Evolutionary conservation across 2,329 filamentous ascomycete genomes (phyloP), one percentile per base, ranked within the genome.

Genomic region (Helicocarpus griseus): DNA sequence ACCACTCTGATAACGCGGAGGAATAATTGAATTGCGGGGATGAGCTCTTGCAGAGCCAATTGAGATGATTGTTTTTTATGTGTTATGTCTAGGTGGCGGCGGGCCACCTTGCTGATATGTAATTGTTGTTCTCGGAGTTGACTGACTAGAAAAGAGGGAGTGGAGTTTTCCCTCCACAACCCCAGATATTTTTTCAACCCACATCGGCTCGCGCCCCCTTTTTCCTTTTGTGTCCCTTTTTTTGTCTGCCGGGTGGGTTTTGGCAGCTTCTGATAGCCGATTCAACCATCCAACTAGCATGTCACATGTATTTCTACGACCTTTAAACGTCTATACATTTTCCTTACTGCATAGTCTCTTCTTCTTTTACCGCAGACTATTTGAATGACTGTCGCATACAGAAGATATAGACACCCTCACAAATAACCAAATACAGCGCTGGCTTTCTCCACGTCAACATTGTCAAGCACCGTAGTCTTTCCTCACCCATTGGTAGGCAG

Each of bases 1-100:
- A 76, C 53, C 67, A 73, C 58, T 67, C 69, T 36, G 73, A 75
- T 40, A 63, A 59, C 4, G 68, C 66, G 43, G 65, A 66, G 28
- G 63, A 51, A 14, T 49, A 52, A 35, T n/a, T 38, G 17, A 26
- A 17, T 47, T n/a, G 36, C 31, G 21, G 5, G 46, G 17, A n/a
- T 26, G 31, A 14, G 9, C 3, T 35, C 9, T 35, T 35, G 9
- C n/a, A 14, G 31, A 35, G 31, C n/a, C n/a, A n/a, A n/a, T n/a
- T n/a, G n/a, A n/a, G n/a, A n/a, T n/a, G n/a, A n/a, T n/a, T n/a
- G n/a, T n/a, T n/a, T n/a, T n/a, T n/a, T n/a, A n/a, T n/a, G n/a
- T n/a, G n/a, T n/a, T n/a, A n/a, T n/a, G n/a, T n/a, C n/a, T n/a
- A n/a, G n/a, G n/a, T n/a, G n/a, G n/a, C n/a, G n/a, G 22, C 5